phyloP scores from a whole-genome alignment of 257 asterid species.

The Penstemon davidsonii region DNA sequence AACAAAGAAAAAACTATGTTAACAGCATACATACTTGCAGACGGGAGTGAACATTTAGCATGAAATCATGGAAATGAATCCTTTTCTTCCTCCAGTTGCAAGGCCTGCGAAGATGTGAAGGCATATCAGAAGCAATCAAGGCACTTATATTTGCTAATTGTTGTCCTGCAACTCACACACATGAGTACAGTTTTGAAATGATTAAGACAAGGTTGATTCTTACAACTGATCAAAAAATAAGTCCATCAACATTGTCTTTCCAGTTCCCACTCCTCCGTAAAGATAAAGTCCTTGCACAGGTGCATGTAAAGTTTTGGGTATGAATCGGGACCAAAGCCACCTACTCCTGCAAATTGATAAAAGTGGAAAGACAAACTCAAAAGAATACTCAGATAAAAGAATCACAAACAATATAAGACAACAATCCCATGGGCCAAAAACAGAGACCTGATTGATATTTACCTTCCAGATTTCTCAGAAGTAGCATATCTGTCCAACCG shows the following conservation, averaged over 20 bases:
- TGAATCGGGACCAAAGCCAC: conserved; percentile 94
- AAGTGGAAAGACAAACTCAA: conserved; percentile 13
- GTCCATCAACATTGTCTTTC: conserved; percentile 98
- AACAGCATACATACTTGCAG: conserved; percentile 66
- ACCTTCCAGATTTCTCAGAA: conserved; percentile 79
- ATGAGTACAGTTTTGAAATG: conserved; percentile 17
- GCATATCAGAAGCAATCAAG: conserved; percentile 11
- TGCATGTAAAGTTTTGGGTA: conserved; percentile 63
- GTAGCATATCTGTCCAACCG: conserved; percentile 68
- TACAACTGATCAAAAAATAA: conserved; percentile 73
- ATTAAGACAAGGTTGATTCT: conserved; percentile 32
- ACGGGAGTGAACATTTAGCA: conserved; percentile 89
- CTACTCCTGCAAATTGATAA: conserved; percentile 59
- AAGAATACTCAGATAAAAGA: too few relatives aligned
- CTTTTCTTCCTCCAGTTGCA: conserved; percentile 87
- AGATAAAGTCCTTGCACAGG: conserved; percentile 95
- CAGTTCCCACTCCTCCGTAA: conserved; percentile 97
- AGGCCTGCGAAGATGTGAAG: conserved; percentile 55
- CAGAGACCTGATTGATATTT: conserved; percentile 10
- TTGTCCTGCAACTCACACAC: conserved; percentile 50
- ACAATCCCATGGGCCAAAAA: background rate
- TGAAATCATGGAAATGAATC: conserved; percentile 94
- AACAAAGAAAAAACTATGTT: too few relatives aligned
- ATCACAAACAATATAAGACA: background rate
- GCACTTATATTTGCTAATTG: conserved; percentile 37